Base-by-base conservation (phyloP, 306 rosid species). In the Inga leiocalycina region DNA sequence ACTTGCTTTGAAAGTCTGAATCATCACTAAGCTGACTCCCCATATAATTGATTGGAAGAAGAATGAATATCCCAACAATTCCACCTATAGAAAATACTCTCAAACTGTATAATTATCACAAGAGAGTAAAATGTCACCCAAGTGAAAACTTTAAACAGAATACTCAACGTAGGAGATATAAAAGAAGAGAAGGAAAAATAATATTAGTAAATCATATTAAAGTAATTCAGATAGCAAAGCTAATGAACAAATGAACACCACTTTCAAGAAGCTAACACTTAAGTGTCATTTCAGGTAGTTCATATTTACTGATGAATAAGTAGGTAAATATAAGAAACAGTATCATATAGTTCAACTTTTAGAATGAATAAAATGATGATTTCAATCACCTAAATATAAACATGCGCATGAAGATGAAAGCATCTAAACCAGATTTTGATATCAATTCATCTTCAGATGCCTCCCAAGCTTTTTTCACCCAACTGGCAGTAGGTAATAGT, bases 401-500 rank as follows among this genome's bases (percentile, higher is more conserved):
- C 61, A 90, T 89, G 78, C 98, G 97, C 86, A 90, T 85, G 84
- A 91, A 90, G 68, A 92, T 94, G 46, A 94, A 87, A 46, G 94
- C 98, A 78, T 94, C 98, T 57, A 94, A 75, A 84, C 97, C 95
- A 15, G 89, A 52, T 73, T 10, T 86, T 4, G 90, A 81, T 83
- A 92, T 64, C 80, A 94, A 79, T 13, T 94, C 89, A 16, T 92
- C 91, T 51, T 91, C 98, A 0, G 97, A 84, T 65, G 88, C 93
- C 52, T 71, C 72, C 98, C 98, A 94, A 34, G 98, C 98, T 56
- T 85, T 82, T 71, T n/a, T 85, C 71, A 94, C 89, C 98, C 98
- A 94, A 62, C 97, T 90, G 48, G 91, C 85, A 77, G 94, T 88
- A 2, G 98, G 98, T 75, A 94, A 52, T 37, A 94, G 45, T 71